Evolutionary conservation across 2,329 filamentous ascomycete genomes (phyloP).

Genomic region (Colletotrichum gloeosporioides): DNA sequence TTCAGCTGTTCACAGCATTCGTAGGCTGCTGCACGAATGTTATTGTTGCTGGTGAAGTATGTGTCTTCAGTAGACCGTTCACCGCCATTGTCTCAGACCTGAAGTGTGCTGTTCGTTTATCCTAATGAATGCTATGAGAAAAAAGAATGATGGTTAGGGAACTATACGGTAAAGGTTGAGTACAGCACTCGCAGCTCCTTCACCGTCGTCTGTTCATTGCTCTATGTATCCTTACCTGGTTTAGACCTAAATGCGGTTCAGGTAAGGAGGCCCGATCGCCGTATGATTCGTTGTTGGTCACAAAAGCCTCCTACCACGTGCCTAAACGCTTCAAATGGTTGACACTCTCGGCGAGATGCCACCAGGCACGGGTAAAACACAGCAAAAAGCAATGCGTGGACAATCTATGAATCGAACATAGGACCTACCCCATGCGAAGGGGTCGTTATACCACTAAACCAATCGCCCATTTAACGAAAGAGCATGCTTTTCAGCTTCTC

Average conservation of each 20-base stretch:
- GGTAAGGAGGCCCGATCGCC: no score
- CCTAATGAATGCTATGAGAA: not conserved
- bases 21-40: not conserved
- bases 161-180: no score
- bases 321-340: not conserved
- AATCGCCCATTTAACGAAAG: not conserved
- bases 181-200: no score
- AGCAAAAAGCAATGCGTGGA: not conserved
- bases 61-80: not conserved
- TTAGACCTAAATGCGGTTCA: no score
- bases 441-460: not conserved
- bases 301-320: not conserved
- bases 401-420: not conserved
- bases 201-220: no score
- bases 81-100: fast-evolving
- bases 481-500: not conserved
- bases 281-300: not conserved
- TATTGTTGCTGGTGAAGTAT: not conserved
- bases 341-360: no score
- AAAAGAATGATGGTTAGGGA: no score
- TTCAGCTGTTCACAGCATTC: no score
- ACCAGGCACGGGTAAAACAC: not conserved
- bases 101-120: not conserved
- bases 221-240: no score
- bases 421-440: not conserved